Percentiles rank a stretch among this genome's conserved stretches.
These are phyloP conservation scores for Panellus pusillus DNA, from an alignment of 768 basidiomycete species.

Conservation along the genomic window DNA sequence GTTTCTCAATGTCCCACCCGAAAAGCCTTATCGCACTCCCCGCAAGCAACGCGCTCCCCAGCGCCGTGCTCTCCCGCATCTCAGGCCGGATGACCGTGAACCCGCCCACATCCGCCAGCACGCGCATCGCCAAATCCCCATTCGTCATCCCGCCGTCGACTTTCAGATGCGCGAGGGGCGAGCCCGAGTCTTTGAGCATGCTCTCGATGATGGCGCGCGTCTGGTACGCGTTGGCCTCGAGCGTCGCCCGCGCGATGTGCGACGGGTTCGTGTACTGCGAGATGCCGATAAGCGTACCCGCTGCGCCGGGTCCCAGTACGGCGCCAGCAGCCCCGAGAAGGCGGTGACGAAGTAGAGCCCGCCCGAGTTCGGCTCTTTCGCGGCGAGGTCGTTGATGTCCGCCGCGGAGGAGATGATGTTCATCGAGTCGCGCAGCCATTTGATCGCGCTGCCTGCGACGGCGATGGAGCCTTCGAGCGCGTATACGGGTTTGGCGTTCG, in stretches of 20 bases:
- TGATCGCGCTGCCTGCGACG: constrained; percentile 93
- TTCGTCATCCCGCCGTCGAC: constrained; percentile 99
- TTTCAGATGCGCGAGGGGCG: constrained; percentile 79
- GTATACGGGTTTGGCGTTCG: constrained; percentile 76
- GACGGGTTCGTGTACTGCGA: constrained; percentile 88
- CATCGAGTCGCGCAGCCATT: constrained; percentile 96
- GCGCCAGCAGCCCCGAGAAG: constrained; percentile 93
- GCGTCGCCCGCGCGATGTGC: constrained; percentile 91
- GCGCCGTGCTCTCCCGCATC: constrained; percentile 98
- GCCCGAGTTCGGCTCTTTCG: constrained; percentile 72
- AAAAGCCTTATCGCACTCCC: constrained; percentile 85
- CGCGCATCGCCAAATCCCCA: constrained; percentile 85
- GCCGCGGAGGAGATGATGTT: constrained; percentile 72
- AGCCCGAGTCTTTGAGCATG: constrained; percentile 88
- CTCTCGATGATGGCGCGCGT: constrained; percentile 93
- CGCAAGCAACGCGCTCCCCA: constrained; percentile 93
- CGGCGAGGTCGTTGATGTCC: constrained; percentile 86
- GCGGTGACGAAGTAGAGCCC: constrained; percentile 97
- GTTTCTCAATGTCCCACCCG: constrained; percentile 87
- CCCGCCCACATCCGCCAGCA: constrained; percentile 88
- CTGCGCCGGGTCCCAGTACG: constrained; percentile 97
- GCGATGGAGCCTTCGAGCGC: constrained; percentile 95
- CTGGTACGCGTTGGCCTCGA: constrained; percentile 96
- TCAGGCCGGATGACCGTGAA: constrained; percentile 90
- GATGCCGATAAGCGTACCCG: constrained; percentile 81